These are phyloP conservation scores for Aspergillus puulaauensis DNA, from an alignment of 2,329 filamentous ascomycete species.

Conservation along the genomic window DNA sequence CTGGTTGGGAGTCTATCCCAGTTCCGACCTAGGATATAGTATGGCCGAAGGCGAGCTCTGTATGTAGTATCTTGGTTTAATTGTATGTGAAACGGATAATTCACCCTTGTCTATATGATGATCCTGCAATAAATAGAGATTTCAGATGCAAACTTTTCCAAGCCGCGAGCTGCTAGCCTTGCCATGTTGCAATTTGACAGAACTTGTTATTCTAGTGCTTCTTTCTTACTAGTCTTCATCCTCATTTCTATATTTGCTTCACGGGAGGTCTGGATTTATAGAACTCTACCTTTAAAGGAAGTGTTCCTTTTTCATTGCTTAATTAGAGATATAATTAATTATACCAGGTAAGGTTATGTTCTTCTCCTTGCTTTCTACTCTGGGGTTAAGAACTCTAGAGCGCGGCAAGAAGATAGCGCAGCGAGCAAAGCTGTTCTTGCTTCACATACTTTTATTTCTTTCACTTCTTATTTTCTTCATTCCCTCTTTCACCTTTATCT, in stretches of 20 bases:
- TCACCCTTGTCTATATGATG: conserved; percentile 2
- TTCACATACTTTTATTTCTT: neutral
- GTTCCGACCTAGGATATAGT: conserved; percentile 29
- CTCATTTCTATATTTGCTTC: neutral
- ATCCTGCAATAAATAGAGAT: neutral
- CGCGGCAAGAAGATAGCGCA: neutral
- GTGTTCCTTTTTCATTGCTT: neutral
- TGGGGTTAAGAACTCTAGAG: neutral
- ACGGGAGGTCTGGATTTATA: neutral
- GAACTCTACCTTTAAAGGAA: neutral
- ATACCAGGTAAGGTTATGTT: neutral
- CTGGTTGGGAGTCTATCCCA: conserved; percentile 46
- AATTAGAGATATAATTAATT: neutral
- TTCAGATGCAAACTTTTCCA: neutral
- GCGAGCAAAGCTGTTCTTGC: neutral
- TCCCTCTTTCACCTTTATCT: neutral
- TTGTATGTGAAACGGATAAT: conserved; percentile 1
- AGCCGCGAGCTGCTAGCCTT: neutral
- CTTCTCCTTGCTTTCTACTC: neutral
- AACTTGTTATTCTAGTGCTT: neutral
- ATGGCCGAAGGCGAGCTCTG: neutral
- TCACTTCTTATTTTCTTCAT: neutral
- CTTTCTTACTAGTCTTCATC: neutral
- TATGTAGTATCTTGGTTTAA: neutral
- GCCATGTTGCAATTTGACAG: neutral